phyloP scores from a whole-genome alignment of 768 basidiomycete genomes.

The Leccinellum albellum region DNA sequence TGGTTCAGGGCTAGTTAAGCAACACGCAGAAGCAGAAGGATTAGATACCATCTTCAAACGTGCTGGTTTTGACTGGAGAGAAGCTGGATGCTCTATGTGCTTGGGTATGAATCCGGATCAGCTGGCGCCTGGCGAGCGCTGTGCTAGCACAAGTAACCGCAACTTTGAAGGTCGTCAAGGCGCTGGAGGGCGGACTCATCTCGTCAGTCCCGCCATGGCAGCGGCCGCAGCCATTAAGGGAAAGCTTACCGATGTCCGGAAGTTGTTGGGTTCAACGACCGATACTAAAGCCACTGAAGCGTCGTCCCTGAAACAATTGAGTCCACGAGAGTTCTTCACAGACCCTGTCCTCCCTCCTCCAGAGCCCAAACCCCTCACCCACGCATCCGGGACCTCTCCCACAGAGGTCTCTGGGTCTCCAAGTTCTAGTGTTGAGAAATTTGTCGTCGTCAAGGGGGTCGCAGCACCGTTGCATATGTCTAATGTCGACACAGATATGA shows the following conservation, averaged over 20 bases:
- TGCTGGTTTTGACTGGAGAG: slow-evolving; percentile 93
- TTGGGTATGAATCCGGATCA: slow-evolving; percentile 96
- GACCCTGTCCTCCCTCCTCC: slow-evolving; percentile 60
- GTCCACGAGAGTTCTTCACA: slow-evolving; percentile 72
- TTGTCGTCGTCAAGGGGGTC: slow-evolving; percentile 68
- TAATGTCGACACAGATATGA: slow-evolving; percentile 91
- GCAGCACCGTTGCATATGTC: slow-evolving; percentile 77
- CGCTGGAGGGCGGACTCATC: slow-evolving; percentile 83
- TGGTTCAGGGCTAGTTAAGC: slow-evolving; percentile 85
- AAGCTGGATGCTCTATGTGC: slow-evolving; percentile 96
- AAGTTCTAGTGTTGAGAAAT: slow-evolving; percentile 54
- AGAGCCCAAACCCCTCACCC: slow-evolving; percentile 38
- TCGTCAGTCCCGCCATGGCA: slow-evolving; percentile 90
- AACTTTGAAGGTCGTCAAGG: slow-evolving; percentile 92
- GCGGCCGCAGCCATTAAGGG: slow-evolving; percentile 87
- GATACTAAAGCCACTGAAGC: slow-evolving; percentile 39
- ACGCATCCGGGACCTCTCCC: slow-evolving; percentile 31
- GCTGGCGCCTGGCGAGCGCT: slow-evolving; percentile 75
- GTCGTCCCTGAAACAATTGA: slow-evolving; percentile 64
- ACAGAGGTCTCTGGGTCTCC: slow-evolving; percentile 38
- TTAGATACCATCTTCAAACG: slow-evolving; percentile 82
- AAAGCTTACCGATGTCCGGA: slow-evolving; percentile 80
- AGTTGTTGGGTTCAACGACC: slow-evolving; percentile 51
- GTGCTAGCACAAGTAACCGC: slow-evolving; percentile 89
- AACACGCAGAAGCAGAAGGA: slow-evolving; percentile 88